A percentile compares a stretch with the other conserved stretches of the same genome.
phyloP scores from a whole-genome alignment of 495 filamentous ascomycete species.

The Lichenothelia convexa region DNA sequence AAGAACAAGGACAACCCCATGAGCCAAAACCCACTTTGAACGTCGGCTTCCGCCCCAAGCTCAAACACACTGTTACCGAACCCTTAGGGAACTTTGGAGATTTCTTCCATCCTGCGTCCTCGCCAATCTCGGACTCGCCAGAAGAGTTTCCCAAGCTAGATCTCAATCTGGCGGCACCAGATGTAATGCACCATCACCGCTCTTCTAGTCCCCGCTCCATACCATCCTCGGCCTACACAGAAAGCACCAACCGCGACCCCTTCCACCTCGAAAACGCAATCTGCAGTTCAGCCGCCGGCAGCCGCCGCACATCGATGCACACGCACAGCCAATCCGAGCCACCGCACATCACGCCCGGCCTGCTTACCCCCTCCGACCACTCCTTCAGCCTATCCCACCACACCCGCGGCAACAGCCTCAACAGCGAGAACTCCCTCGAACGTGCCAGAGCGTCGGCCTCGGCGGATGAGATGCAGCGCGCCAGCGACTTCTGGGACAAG shows the following conservation, averaged over 20 bases:
- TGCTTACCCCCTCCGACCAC: slow-evolving; percentile 4
- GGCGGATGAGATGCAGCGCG: slow-evolving; percentile 2
- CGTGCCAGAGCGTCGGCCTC: slow-evolving; percentile 18
- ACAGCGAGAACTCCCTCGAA: slow-evolving; percentile 26
- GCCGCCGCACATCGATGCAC: slow-evolving; percentile 3
- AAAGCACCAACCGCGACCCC: slow-evolving; percentile 19
- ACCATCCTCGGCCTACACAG: slow-evolving; percentile 15
- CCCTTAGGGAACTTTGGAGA: slow-evolving; percentile 16
- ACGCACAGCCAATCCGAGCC: slow-evolving; percentile 2
- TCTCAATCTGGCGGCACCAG: slow-evolving; percentile 11
- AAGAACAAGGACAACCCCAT: slow-evolving; percentile 4
- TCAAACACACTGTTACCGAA: slow-evolving; percentile 18
- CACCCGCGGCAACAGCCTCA: slow-evolving; percentile 29
- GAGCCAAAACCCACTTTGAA: slow-evolving; percentile 8
- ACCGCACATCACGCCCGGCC: neutral
- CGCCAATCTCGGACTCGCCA: slow-evolving; percentile 12
- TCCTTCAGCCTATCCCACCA: slow-evolving; percentile 17
- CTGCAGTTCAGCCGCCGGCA: slow-evolving; percentile 7
- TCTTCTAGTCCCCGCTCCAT: slow-evolving; percentile 20
- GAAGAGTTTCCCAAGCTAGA: slow-evolving; percentile 20
- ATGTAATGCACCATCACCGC: slow-evolving; percentile 1
- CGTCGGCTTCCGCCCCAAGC: slow-evolving; percentile 15
- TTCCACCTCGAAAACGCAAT: slow-evolving; percentile 24
- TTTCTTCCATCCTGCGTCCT: slow-evolving; percentile 9
- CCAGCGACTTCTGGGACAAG: slow-evolving; percentile 25